A percentile compares a stretch with the other conserved stretches of the same genome.
These are phyloP conservation scores for Tolypocladium inflatum DNA, from an alignment of 2,329 filamentous ascomycete genomes.

Conservation along the genomic window DNA sequence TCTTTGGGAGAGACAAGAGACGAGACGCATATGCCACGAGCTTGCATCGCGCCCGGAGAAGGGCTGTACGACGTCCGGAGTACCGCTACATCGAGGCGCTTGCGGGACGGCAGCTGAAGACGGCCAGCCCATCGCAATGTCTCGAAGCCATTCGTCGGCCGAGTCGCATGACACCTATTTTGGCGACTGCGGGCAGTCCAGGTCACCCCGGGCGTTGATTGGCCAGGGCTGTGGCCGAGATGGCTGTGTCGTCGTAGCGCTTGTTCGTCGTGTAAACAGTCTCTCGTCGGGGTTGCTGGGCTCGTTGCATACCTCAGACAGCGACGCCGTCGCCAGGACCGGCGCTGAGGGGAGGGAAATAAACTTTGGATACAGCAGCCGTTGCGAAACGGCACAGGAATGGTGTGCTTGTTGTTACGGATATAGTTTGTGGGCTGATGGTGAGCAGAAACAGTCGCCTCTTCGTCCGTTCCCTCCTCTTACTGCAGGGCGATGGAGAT, in stretches of 20 bases:
- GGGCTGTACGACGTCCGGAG: not conserved
- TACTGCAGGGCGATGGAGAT: not conserved
- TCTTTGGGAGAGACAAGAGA: not conserved
- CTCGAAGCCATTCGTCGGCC: not conserved
- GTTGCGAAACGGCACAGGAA: not conserved
- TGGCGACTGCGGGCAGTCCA: not conserved
- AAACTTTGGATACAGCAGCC: not conserved
- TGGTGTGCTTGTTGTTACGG: not conserved
- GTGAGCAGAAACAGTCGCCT: not conserved
- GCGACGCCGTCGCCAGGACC: not conserved
- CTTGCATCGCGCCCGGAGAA: not conserved
- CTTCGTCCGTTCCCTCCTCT: not conserved
- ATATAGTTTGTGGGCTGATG: not conserved
- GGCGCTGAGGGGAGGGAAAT: not conserved
- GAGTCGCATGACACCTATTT: not conserved
- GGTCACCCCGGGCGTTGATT: not conserved
- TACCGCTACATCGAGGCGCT: not conserved
- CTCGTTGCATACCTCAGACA: not conserved
- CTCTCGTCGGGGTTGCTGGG: not conserved
- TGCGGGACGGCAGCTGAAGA: not conserved
- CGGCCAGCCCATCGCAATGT: not conserved
- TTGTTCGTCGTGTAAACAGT: not conserved
- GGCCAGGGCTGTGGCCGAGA: not conserved
- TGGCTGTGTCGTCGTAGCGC: not conserved
- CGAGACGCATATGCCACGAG: not conserved